Conservation (phyloP, 2,329 filamentous ascomycete genomes). For the Dactylellina haptotyla region DNA sequence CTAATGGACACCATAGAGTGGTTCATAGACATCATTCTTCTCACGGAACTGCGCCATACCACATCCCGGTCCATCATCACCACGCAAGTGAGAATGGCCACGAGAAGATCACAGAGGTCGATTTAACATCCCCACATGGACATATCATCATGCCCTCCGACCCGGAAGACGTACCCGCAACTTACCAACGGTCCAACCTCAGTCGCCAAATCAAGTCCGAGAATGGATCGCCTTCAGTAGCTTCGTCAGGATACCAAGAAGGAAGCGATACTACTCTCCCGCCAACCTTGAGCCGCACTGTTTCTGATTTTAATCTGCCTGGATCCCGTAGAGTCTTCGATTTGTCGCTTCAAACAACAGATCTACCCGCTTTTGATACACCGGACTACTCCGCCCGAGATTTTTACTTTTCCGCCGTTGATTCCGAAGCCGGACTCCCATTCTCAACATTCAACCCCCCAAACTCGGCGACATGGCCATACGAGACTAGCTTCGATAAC, state of each 20-base stretch:
- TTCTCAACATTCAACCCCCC: constrained; percentile 65
- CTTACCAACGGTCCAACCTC: constrained; percentile 62
- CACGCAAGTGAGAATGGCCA: constrained; percentile 66
- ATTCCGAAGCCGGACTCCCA: constrained; percentile 59
- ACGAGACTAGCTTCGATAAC: constrained; percentile 63
- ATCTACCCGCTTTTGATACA: constrained; percentile 58
- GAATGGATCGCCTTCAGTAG: constrained; percentile 60
- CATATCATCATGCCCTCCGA: constrained; percentile 53
- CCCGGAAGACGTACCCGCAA: constrained; percentile 63
- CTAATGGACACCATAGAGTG: constrained; percentile 73
- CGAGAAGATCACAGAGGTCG: constrained; percentile 60
- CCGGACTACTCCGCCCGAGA: constrained; percentile 57
- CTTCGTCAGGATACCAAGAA: constrained; percentile 52
- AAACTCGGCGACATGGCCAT: constrained; percentile 68
- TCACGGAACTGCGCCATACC: constrained; percentile 72
- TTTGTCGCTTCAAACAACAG: constrained; percentile 60
- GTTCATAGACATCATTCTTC: constrained; percentile 71
- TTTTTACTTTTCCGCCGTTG: constrained; percentile 57
- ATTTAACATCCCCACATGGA: constrained; percentile 45
- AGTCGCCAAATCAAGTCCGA: constrained; percentile 62
- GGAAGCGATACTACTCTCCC: constrained; percentile 66
- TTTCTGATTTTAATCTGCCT: constrained; percentile 66
- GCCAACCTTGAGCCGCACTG: constrained; percentile 67
- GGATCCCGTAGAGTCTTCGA: constrained; percentile 68
- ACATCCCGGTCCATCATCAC: constrained; percentile 68